phyloP scores from a whole-genome alignment of 345 rosid genomes.

The Populus simonii region DNA sequence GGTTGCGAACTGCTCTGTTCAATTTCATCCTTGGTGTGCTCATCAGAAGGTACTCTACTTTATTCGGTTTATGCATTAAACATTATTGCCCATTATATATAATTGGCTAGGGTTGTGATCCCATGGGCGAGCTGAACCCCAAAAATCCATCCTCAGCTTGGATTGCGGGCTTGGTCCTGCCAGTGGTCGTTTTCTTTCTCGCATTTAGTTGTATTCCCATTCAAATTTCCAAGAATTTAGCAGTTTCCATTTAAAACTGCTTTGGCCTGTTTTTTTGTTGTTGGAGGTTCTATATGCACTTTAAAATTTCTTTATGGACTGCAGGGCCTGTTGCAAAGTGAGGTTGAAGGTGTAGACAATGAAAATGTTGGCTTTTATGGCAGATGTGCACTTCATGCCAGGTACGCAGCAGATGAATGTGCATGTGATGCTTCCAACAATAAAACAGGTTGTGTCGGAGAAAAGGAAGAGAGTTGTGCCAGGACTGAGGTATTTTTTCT shows the following conservation, averaged over 20 bases:
- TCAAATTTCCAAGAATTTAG: not conserved
- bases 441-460: slow-evolving; percentile 17
- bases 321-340: slow-evolving; percentile 53
- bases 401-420: slow-evolving; percentile 17
- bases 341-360: slow-evolving; percentile 42
- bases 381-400: slow-evolving; percentile 42
- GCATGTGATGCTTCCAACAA: slow-evolving; percentile 9
- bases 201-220: not conserved
- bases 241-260: not conserved
- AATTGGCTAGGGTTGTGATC: too few species aligned
- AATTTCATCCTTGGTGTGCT: slow-evolving; percentile 61
- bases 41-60: slow-evolving; percentile 37
- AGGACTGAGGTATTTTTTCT: slow-evolving; percentile 45
- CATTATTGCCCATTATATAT: too few species aligned
- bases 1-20: slow-evolving; percentile 38
- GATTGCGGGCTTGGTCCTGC: too few species aligned
- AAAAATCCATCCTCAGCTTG: too few species aligned
- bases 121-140: too few species aligned
- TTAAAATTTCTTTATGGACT: slow-evolving; percentile 1
- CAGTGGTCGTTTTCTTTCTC: not conserved
- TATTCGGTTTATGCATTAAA: too few species aligned
- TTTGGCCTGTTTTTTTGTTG: not conserved
- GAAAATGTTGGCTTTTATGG: slow-evolving; percentile 52
- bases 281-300: not conserved
- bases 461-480: slow-evolving; percentile 40